A percentile compares a stretch with the other conserved stretches of the same genome.
Conservation (phyloP, 1,139 yeast genomes). For the Magnusiomyces starmeri region DNA sequence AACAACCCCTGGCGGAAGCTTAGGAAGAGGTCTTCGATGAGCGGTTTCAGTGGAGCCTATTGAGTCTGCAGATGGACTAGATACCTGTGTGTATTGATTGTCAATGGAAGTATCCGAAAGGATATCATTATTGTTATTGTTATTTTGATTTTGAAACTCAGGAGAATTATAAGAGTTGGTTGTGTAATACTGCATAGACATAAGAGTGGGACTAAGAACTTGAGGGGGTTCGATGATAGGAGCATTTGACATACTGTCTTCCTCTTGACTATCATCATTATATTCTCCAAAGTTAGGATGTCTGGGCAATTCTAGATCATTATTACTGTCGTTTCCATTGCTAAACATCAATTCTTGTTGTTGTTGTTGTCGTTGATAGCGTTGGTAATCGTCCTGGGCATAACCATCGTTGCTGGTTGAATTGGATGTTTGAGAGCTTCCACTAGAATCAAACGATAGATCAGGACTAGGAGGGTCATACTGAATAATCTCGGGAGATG, state of each 20-base stretch:
- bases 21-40: too few relatives aligned
- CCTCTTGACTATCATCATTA: slow-evolving; percentile 25
- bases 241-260: slow-evolving; percentile 21
- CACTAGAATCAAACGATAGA: slow-evolving; percentile 27
- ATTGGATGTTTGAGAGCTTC: slow-evolving; percentile 18
- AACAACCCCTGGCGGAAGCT: too few relatives aligned
- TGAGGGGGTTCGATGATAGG: slow-evolving; percentile 21
- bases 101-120: too few relatives aligned
- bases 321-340: too few relatives aligned
- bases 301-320: slow-evolving; percentile 17
- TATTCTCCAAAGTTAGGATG: slow-evolving; percentile 25
- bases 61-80: too few relatives aligned
- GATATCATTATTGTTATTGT: background rate
- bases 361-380: too few relatives aligned
- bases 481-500: slow-evolving; percentile 36
- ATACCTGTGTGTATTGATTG: too few relatives aligned
- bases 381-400: slow-evolving; percentile 20
- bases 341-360: too few relatives aligned
- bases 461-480: slow-evolving; percentile 39
- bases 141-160: background rate
- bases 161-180: too few relatives aligned
- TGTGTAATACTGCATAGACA: background rate
- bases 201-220: background rate
- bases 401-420: slow-evolving; percentile 23
- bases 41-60: too few relatives aligned